Base-by-base conservation (phyloP, 805 yeast genomes). In the Spathaspora sp. region DNA sequence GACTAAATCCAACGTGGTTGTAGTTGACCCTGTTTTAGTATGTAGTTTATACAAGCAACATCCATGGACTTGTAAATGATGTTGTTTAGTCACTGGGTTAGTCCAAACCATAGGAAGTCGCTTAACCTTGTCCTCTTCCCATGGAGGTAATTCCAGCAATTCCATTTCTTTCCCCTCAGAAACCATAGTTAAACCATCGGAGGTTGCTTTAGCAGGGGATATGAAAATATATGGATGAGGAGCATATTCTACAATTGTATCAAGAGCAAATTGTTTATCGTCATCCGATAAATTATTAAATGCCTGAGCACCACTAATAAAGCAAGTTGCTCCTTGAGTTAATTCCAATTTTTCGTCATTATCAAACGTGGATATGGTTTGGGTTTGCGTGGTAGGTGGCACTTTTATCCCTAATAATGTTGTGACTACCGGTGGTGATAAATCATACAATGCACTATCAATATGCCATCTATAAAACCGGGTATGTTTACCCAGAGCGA, bases 391-490 rank as follows among this genome's bases (percentile, higher is more conserved):
- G 17, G 80, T 72, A 18, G 86, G 81, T 6, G 96, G 96, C 14
- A 88, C 93, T 61, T 84, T 80, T 55, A 90, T 82, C 3, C 96
- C 97, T 49, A 90, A 75, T 55, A 90, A 76, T 1, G 96, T 89
- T 12, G 97, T 90, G 38, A 86, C 87, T 58, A 86, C 81, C 29
- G 97, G 97, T 28, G 97, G 96, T 14, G 92, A 82, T 59, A 89
- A 77, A 38, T 82, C 96, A 62, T 90, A 90, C 42, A 90, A 77
- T 4, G 97, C 97, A 38, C 94, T 85, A 68, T 90, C 97, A 57
- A 90, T 89, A 70, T 90, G 97, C 97, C 97, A 90, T 70, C 97
- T 81, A 79, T 89, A 90, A 67, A 85, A 90, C 60, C 96, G 78
- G 2, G 97, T 90, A 23, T 23, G 26, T 66, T 80, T 79, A 48